These are phyloP conservation scores for Zygosaccharomyces gambellarensis DNA, from an alignment of 805 yeast species.

Conservation along the genomic window DNA sequence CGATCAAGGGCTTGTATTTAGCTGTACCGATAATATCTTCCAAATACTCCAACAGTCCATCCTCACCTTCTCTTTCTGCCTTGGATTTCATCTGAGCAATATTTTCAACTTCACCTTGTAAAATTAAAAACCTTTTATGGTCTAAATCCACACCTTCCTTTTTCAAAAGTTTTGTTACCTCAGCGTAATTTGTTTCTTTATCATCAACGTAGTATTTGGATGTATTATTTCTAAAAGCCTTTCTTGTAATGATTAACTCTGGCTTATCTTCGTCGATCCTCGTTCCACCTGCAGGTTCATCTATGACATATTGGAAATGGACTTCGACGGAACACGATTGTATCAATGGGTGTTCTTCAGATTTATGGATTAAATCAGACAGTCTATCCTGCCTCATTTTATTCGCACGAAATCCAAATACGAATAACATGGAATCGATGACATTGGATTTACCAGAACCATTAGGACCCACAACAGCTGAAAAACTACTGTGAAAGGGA, in stretches of 20 bases:
- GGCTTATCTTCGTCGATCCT: conserved; percentile 49
- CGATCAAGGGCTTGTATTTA: conserved; percentile 71
- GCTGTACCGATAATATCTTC: conserved; percentile 98
- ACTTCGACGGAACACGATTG: conserved; percentile 86
- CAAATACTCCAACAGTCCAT: conserved; percentile 86
- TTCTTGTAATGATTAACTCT: conserved; percentile 66
- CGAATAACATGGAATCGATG: conserved; percentile 92
- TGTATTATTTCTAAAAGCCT: conserved; percentile 68
- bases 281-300: conserved; percentile 45
- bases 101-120: conserved; percentile 97
- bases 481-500: conserved; percentile 88
- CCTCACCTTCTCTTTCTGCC: conserved; percentile 87
- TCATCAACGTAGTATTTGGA: conserved; percentile 77
- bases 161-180: conserved; percentile 69
- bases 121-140: conserved; percentile 87
- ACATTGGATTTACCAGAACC: conserved; percentile 98
- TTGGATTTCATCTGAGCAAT: conserved; percentile 99
- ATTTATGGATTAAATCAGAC: conserved; percentile 89
- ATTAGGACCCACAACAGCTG: conserved; percentile 98
- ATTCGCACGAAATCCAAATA: conserved; percentile 92
- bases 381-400: conserved; percentile 95
- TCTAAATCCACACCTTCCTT: conserved; percentile 88
- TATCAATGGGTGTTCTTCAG: conserved; percentile 63
- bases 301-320: conserved; percentile 73
- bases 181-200: conserved; percentile 63